phyloP scores from a whole-genome alignment of 352 stramenopile genomes.

The Aphanomyces stellatus region DNA sequence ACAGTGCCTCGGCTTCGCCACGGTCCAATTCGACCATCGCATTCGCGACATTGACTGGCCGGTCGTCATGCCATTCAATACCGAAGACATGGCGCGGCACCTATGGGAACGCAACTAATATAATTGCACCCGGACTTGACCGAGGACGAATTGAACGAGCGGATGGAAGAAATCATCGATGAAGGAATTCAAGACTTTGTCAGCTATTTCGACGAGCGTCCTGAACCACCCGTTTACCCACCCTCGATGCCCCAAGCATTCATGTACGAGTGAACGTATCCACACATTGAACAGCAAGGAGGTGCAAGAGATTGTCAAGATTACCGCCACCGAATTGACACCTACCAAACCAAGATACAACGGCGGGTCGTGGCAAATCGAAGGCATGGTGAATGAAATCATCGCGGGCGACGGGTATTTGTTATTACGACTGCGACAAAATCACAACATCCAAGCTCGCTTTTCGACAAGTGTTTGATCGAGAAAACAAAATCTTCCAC shows the following conservation, averaged over 20 bases:
- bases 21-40: neutral
- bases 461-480: constrained; percentile 25
- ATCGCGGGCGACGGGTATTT: constrained; percentile 42
- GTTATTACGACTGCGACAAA: constrained; percentile 45
- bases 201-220: neutral
- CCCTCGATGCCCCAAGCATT: no score
- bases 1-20: constrained; percentile 4
- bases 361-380: constrained; percentile 40
- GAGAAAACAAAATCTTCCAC: constrained; percentile 24
- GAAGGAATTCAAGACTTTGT: neutral
- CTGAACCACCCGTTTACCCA: no score
- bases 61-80: neutral
- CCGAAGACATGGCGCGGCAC: neutral
- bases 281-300: constrained; percentile 1
- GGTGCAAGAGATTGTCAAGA: constrained; percentile 40
- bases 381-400: constrained; percentile 31
- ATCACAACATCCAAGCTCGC: constrained; percentile 32
- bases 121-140: neutral
- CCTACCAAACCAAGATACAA: constrained; percentile 30
- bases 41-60: neutral
- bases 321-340: constrained; percentile 41
- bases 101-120: no score
- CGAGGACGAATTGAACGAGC: neutral
- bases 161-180: neutral
- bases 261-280: no score